A percentile compares a stretch with the other conserved stretches of the same genome.
phyloP scores from a whole-genome alignment of 1,284 basidiomycete genomes.

The Coniferiporia sulphurascens region DNA sequence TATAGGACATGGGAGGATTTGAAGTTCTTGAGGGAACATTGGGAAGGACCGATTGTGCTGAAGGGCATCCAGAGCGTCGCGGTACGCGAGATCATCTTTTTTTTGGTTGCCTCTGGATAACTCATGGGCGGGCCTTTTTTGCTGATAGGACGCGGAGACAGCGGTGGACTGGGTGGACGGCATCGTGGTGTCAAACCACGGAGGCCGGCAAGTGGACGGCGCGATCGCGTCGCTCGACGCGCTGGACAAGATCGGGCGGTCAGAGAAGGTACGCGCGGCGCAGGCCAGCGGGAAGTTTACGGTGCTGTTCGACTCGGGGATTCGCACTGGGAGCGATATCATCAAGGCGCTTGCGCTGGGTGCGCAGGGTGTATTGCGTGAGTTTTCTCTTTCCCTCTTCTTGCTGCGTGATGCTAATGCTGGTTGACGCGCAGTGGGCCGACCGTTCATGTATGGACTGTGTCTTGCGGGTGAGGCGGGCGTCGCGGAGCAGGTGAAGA shows the following conservation, averaged over 20 bases:
- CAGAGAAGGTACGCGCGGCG: slow-evolving; percentile 50
- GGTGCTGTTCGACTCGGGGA: slow-evolving; percentile 76
- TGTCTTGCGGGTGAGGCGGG: slow-evolving; percentile 48
- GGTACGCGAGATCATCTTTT: too few species aligned
- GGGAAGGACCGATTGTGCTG: slow-evolving; percentile 65
- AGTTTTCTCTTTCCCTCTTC: slow-evolving; percentile 27
- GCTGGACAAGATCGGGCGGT: slow-evolving; percentile 56
- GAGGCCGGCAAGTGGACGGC: slow-evolving; percentile 78
- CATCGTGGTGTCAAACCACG: slow-evolving; percentile 80
- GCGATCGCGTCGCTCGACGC: slow-evolving; percentile 69
- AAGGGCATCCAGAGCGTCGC: slow-evolving; percentile 61
- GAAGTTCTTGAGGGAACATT: slow-evolving; percentile 55
- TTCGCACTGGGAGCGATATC: slow-evolving; percentile 71
- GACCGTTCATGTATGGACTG: slow-evolving; percentile 49
- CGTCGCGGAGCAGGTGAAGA: slow-evolving; percentile 47
- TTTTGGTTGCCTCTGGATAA: too few species aligned
- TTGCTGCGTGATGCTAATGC: neutral
- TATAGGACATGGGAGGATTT: slow-evolving; percentile 65
- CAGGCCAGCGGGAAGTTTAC: slow-evolving; percentile 57
- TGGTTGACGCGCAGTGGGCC: slow-evolving; percentile 32
- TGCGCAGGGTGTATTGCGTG: slow-evolving; percentile 60
- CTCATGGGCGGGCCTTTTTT: too few species aligned
- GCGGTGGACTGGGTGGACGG: slow-evolving; percentile 65
- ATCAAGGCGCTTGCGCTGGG: slow-evolving; percentile 73
- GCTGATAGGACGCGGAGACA: slow-evolving; percentile 61